Conservation (phyloP, 129 eudicot genomes). For the Pseudognaphalium luteoalbum region DNA sequence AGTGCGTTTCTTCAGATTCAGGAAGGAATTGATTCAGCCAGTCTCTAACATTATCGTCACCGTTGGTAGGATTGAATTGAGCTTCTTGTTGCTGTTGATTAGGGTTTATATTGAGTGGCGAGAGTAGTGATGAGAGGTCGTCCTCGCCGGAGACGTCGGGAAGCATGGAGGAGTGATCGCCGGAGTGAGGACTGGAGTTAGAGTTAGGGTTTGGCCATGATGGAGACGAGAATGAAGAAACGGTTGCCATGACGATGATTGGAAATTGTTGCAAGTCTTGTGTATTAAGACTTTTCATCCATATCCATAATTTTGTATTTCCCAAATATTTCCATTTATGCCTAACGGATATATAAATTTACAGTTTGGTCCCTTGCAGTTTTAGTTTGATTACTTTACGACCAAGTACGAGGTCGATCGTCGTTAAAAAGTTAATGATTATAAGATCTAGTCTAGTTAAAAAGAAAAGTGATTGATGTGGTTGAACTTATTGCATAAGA, state of each 20-base stretch:
- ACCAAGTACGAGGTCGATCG: no score
- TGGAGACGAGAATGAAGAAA: slow-evolving; percentile 49
- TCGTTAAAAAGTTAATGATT: no score
- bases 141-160: neutral
- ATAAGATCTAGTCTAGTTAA: no score
- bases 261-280: neutral
- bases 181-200: slow-evolving; percentile 17
- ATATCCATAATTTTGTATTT: slow-evolving; percentile 23
- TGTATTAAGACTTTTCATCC: slow-evolving; percentile 22
- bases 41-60: slow-evolving; percentile 16
- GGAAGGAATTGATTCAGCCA: slow-evolving; percentile 37
- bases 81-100: slow-evolving; percentile 20
- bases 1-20: slow-evolving; percentile 6
- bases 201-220: slow-evolving; percentile 43
- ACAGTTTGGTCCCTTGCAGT: neutral
- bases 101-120: slow-evolving; percentile 20
- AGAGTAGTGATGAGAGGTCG: slow-evolving; percentile 21
- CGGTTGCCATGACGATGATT: slow-evolving; percentile 50
- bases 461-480: no score
- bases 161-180: slow-evolving; percentile 20
- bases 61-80: slow-evolving; percentile 23
- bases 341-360: neutral
- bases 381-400: neutral
- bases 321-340: neutral
- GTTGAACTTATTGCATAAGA: no score